These are phyloP conservation scores for Penicillium paxilli DNA, from an alignment of 495 filamentous ascomycete genomes.

Conservation along the genomic window DNA sequence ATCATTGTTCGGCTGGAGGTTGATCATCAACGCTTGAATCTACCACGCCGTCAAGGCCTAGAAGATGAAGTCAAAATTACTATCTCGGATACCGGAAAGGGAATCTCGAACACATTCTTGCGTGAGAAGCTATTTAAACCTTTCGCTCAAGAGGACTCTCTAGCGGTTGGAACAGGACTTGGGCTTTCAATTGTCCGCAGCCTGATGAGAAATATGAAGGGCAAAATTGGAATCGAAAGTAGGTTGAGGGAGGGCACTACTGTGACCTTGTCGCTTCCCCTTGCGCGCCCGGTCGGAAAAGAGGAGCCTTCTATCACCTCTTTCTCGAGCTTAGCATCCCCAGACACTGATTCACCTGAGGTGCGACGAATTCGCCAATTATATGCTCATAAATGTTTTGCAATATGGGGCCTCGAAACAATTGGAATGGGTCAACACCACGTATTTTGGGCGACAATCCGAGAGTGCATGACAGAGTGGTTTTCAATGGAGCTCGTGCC, in stretches of 20 bases:
- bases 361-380: too few species aligned
- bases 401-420: too few species aligned
- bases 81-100: constrained; percentile 45
- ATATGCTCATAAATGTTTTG: too few species aligned
- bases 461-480: too few species aligned
- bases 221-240: constrained; percentile 54
- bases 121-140: constrained; percentile 69
- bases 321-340: constrained; percentile 24
- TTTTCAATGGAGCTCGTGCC: too few species aligned
- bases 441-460: too few species aligned
- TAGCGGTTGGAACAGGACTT: constrained; percentile 56
- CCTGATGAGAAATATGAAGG: constrained; percentile 51
- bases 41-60: constrained; percentile 13
- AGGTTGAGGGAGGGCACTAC: constrained; percentile 49
- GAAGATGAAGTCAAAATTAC: constrained; percentile 38
- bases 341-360: constrained; percentile 19
- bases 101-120: constrained; percentile 63
- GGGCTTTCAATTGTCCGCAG: constrained; percentile 56
- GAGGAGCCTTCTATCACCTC: constrained; percentile 23
- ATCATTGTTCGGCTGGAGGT: constrained; percentile 57
- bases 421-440: too few species aligned
- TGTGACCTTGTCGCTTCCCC: constrained; percentile 48
- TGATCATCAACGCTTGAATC: constrained; percentile 27
- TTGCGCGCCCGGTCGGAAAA: constrained; percentile 34
- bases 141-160: constrained; percentile 71